Conservation (phyloP, 176 grass and related monocot genomes). For the Avena sativa region DNA sequence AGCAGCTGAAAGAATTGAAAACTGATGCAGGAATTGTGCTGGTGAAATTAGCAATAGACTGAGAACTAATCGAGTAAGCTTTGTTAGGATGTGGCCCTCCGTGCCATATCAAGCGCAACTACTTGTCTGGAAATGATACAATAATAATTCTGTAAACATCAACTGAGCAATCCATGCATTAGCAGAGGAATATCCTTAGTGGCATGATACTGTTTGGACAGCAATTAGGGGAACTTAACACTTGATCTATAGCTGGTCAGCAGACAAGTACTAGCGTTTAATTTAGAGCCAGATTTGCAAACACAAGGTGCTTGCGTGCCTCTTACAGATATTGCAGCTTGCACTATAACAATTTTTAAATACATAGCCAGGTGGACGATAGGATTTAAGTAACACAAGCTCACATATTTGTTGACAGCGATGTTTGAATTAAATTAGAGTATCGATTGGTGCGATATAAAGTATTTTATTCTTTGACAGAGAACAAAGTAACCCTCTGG, state of each 20-base stretch:
- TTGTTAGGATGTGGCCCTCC: neutral
- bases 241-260: neutral
- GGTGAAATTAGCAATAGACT: neutral
- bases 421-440: constrained; percentile 24
- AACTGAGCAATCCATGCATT: neutral
- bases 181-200: constrained; percentile 25
- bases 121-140: constrained; percentile 6
- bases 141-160: neutral
- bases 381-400: neutral
- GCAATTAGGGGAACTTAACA: neutral
- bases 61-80: neutral
- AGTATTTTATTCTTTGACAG: neutral
- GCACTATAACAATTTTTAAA: neutral
- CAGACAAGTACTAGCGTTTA: neutral
- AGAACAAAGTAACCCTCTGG: neutral
- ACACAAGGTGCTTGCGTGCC: neutral
- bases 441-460: neutral
- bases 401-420: neutral
- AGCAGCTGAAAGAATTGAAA: neutral
- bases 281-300: constrained; percentile 18
- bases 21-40: neutral
- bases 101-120: neutral
- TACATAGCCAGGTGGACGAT: neutral
- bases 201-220: neutral
- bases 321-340: neutral